phyloP scores from a whole-genome alignment of 371 early-diverging fungal genomes.

The Mortierella sp. region DNA sequence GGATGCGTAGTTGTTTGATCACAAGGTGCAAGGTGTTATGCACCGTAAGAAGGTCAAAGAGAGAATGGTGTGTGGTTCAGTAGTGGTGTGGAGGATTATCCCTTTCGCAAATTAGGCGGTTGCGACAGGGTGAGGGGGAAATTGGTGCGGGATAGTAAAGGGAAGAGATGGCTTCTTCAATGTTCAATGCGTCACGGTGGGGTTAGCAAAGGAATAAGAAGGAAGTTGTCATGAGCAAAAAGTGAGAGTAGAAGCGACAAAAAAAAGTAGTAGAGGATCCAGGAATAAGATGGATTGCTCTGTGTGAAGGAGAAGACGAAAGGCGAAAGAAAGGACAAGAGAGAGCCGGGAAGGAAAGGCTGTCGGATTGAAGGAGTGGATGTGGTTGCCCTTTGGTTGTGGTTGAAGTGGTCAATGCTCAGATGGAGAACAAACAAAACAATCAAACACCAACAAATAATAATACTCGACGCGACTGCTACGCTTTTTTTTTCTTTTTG shows the following conservation, averaged over 20 bases:
- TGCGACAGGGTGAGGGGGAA: background rate
- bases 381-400: background rate
- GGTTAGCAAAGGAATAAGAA: background rate
- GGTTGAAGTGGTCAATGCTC: background rate
- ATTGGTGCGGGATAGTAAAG: background rate
- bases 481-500: background rate
- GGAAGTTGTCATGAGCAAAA: background rate
- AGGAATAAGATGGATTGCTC: slow-evolving; percentile 1
- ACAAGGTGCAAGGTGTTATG: background rate
- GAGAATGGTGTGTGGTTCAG: background rate
- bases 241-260: background rate
- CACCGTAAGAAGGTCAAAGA: slow-evolving; percentile 1
- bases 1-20: background rate
- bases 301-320: background rate
- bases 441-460: background rate
- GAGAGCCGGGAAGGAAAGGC: background rate
- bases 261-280: background rate
- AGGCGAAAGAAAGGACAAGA: too few relatives aligned
- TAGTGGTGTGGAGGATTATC: background rate
- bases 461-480: background rate
- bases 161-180: background rate
- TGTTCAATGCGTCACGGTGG: background rate
- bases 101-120: background rate
- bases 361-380: background rate
- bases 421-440: slow-evolving; percentile 5